Base-by-base conservation (phyloP, 768 basidiomycete species). In the Pisolithus albus region DNA sequence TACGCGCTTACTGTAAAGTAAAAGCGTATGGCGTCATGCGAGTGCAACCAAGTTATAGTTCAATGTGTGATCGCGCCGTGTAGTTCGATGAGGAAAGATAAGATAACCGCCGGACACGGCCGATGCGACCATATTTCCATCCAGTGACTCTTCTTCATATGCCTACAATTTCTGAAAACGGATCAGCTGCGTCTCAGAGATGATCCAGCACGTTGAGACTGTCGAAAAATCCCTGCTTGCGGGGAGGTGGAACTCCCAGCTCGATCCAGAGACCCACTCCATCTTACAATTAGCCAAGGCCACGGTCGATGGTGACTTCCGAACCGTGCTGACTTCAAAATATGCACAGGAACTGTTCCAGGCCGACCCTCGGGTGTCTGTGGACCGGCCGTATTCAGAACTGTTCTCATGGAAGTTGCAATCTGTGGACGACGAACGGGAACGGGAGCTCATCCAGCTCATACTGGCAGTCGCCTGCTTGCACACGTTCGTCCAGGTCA, bases 401-500 rank as follows among this genome's bases (percentile, higher is more conserved):
- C 65, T 73, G 56, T 62, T 74, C 51, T 46, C 52, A 15, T 71
- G 73, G 56, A 45, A 61, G 3, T 55, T 60, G 9, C 49, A 64
- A 5, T 53, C 67, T n/a, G 56, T 61, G 8, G 42, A 61, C 4
- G 69, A 72, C 46, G 66, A 68, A 2, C 59, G 65, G 13, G 76
- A 78, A 40, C 69, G 68, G 37, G 87, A 88, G 64, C 59, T 85
- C 19, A 53, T 75, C 36, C 77, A 76, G 28, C 72, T 98, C 37
- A 66, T 80, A 10, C 56, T 92, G 9, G 91, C 82, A 0, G 75
- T 95, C 9, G 83, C 92, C 6, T 86, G 85, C 55, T 74, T 97
- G 21, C 92, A 96, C 56, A 82, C 89, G 0, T 99, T 94, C 71
- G 75, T 93, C 5, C 96, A 99, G 65, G 77, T 75, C 26, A 99